Evolutionary conservation across 371 early-diverging fungal genomes (phyloP), one percentile per base, ranked within the genome.

Genomic region (Syncephalastrum racemosum): DNA sequence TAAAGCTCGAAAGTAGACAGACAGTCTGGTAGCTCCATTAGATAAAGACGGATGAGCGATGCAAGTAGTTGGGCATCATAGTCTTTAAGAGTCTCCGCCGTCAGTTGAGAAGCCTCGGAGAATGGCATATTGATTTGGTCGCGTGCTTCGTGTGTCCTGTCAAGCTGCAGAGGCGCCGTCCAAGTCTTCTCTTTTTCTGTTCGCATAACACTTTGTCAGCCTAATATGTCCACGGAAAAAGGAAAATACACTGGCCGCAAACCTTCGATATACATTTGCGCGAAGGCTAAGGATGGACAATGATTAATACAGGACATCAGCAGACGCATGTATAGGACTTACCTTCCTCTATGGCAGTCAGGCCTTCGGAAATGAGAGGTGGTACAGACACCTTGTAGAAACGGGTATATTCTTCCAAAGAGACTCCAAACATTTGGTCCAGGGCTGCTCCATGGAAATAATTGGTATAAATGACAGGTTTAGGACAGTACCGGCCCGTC

Each of bases 381-480:
- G 90, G 90, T 2, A 86, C 76, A 46, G 67, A 63, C 50, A 76
- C 71, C 45, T 78, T 70, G 47, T 85, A 79, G 41, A 77, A 67
- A 40, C 75, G 68, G 42, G 82, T 75, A 57, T 84, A 75, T 53
- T 87, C 85, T 27, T 87, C 89, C 49, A 90, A 74, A 27, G 85
- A 62, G 46, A 88, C 84, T 27, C 90, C 90, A 73, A 89, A 90
- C 8, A 87, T 67, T 71, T 87, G 90, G 68, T 85, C 87, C 82
- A 53, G 25, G 18, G 83, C 85, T 4, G 83, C 54, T 47, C 85
- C 84, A 43, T 79, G 68, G 22, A 80, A 83, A 53, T 73, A 77
- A 55, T 84, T 83, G 16, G 71, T 66, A 66, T 85, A 89, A 3
- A 89, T 57, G 8, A 83, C 78, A 1, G 88, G 88, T n/a, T 73